Evolutionary conservation across 2,329 filamentous ascomycete species (phyloP).

Genomic region (Pseudogymnoascus sp.): DNA sequence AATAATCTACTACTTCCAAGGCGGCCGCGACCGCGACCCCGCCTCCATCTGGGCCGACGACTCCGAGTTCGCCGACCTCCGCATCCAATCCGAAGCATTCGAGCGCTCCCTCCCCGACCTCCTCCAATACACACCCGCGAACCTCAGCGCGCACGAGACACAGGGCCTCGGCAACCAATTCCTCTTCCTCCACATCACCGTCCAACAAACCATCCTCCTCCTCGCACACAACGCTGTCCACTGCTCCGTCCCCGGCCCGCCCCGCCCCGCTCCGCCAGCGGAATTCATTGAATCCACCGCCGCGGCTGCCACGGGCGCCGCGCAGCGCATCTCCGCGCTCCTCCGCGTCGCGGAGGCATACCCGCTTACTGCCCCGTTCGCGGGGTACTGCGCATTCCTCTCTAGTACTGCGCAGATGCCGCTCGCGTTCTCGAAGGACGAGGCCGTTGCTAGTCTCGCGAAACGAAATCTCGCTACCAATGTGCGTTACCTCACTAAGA

Average conservation of each 20-base stretch:
- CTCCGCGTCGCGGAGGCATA: slow-evolving; percentile 73
- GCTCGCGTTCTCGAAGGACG: slow-evolving; percentile 80
- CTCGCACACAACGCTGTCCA: slow-evolving; percentile 48
- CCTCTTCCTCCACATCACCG: slow-evolving; percentile 80
- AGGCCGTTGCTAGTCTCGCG: slow-evolving; percentile 62
- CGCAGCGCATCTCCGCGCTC: slow-evolving; percentile 76
- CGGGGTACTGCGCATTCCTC: slow-evolving; percentile 88
- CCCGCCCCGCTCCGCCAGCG: slow-evolving; percentile 39
- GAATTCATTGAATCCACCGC: slow-evolving; percentile 69
- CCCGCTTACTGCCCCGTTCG: slow-evolving; percentile 80
- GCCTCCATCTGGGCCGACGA: slow-evolving; percentile 72
- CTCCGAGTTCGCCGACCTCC: slow-evolving; percentile 67
- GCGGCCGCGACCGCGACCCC: slow-evolving; percentile 70
- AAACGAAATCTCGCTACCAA: slow-evolving; percentile 82
- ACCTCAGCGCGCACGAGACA: slow-evolving; percentile 73
- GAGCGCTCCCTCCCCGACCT: slow-evolving; percentile 57
- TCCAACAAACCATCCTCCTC: slow-evolving; percentile 84
- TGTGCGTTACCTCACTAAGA: slow-evolving; percentile 81
- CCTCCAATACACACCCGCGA: slow-evolving; percentile 70
- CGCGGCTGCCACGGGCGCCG: slow-evolving; percentile 69
- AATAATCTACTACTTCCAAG: slow-evolving; percentile 82
- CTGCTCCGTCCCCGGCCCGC: neutral
- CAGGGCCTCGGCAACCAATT: slow-evolving; percentile 87
- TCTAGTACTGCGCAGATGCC: slow-evolving; percentile 92
- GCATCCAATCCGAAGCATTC: slow-evolving; percentile 63